Evolutionary conservation across 306 rosid species (phyloP).

Genomic region (peach (Prunus persica)): Prunus_persica_NCBIv2 NC_034016.1:9923001-9923500

Average conservation of each 20-base stretch:
- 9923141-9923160: background rate
- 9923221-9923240: background rate
- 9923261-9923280: constrained; percentile 46
- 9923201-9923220: background rate
- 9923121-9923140: background rate
- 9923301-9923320: constrained; percentile 48
- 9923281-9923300: constrained; percentile 48
- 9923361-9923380: constrained; percentile 46
- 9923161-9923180: background rate
- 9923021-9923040: constrained; percentile 85
- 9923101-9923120: background rate
- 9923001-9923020: constrained; percentile 40
- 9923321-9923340: constrained; percentile 86
- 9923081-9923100: background rate
- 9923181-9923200: no score
- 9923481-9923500: constrained; percentile 3
- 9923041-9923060: background rate
- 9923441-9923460: background rate
- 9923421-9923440: background rate
- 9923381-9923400: constrained; percentile 75
- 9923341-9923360: constrained; percentile 68
- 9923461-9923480: background rate
- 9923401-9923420: background rate
- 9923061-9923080: no score
- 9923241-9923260: constrained; percentile 20